These are phyloP conservation scores for Oenanthe sinensis DNA, from an alignment of 129 eudicot genomes.

Conservation along the genomic window DNA sequence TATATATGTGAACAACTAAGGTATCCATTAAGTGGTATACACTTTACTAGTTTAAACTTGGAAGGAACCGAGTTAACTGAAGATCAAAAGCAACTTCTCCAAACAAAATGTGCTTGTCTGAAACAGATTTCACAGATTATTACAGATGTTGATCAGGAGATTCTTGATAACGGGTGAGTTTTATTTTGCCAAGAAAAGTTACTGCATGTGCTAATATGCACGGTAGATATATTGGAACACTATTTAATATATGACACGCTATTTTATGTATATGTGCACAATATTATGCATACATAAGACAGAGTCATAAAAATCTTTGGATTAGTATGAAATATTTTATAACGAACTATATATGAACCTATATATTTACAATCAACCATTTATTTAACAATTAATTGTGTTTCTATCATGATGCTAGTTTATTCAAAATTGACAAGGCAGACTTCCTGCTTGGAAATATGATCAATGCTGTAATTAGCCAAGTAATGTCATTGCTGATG, in stretches of 20 bases:
- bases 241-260: no score
- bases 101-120: slow-evolving; percentile 75
- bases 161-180: slow-evolving; percentile 73
- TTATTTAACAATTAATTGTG: not conserved
- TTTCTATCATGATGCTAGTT: slow-evolving; percentile 28
- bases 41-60: slow-evolving; percentile 65
- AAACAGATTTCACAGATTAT: slow-evolving; percentile 77
- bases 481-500: slow-evolving; percentile 61
- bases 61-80: slow-evolving; percentile 64
- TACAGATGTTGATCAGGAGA: slow-evolving; percentile 72
- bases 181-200: not conserved
- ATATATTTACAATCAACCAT: not conserved
- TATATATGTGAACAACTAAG: slow-evolving; percentile 72
- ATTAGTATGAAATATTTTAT: no score
- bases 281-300: not conserved
- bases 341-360: no score
- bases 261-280: no score
- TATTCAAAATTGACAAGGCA: slow-evolving; percentile 64
- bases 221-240: no score
- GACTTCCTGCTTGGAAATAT: slow-evolving; percentile 75
- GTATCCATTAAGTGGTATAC: slow-evolving; percentile 76
- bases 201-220: no score
- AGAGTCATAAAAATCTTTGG: not conserved
- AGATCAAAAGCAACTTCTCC: slow-evolving; percentile 68
- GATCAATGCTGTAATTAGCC: slow-evolving; percentile 89